These are phyloP conservation scores for Cadophora sp. DNA, from an alignment of 2,329 filamentous ascomycete species.

Conservation along the genomic window DNA sequence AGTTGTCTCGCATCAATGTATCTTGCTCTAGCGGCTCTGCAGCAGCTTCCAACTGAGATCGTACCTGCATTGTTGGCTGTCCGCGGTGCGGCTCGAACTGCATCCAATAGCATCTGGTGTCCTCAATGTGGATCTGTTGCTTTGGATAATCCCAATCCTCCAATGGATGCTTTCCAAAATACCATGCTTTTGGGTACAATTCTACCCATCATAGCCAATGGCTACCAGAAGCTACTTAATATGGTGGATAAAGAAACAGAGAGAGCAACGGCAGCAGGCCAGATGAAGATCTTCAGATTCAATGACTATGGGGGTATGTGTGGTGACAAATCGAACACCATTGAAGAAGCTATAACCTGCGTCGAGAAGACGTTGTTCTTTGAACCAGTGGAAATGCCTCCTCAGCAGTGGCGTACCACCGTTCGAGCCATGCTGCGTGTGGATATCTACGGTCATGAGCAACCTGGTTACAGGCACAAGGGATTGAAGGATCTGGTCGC, in stretches of 20 bases:
- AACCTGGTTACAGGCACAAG: conserved; percentile 47
- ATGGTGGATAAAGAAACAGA: conserved; percentile 61
- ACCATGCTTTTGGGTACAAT: conserved; percentile 65
- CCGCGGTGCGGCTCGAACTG: conserved; percentile 39
- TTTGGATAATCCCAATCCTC: conserved; percentile 48
- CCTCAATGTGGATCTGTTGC: conserved; percentile 53
- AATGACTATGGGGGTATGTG: conserved; percentile 42
- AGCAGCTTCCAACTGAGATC: conserved; percentile 42
- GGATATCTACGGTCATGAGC: conserved; percentile 62
- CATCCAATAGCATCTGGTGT: conserved; percentile 59
- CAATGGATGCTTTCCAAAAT: conserved; percentile 62
- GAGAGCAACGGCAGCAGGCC: conserved; percentile 51
- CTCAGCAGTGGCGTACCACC: conserved; percentile 59
- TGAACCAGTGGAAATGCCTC: conserved; percentile 56
- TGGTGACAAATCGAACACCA: conserved; percentile 21
- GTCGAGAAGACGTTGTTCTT: conserved; percentile 42
- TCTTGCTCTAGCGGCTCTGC: conserved; percentile 41
- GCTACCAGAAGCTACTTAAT: conserved; percentile 61
- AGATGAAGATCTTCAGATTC: conserved; percentile 44
- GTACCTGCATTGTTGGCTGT: conserved; percentile 38
- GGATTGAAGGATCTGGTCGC: conserved; percentile 62
- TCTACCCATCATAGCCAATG: conserved; percentile 62
- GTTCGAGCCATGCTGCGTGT: conserved; percentile 61
- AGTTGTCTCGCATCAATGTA: conserved; percentile 44
- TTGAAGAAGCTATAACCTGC: conserved; percentile 29